Evolutionary conservation across 805 yeast species (phyloP).

Genomic region (Hanseniaspora clermontiae): DNA sequence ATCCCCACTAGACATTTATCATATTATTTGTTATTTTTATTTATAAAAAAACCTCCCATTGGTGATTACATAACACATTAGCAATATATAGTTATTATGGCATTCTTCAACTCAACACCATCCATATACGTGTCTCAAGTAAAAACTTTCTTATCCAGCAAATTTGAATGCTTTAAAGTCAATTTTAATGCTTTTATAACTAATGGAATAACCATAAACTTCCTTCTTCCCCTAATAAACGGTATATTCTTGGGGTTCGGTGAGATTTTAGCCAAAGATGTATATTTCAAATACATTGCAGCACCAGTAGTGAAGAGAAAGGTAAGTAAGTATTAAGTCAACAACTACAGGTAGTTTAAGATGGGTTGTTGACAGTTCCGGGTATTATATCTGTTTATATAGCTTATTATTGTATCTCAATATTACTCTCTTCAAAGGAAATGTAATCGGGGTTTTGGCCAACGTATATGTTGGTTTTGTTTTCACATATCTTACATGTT

Average conservation of each 20-base stretch:
- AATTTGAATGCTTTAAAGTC: not conserved
- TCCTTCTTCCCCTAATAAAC: slow-evolving; percentile 7
- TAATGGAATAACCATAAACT: slow-evolving; percentile 3
- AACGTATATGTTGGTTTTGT: not conserved
- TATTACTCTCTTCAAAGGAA: slow-evolving; percentile 6
- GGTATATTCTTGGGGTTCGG: slow-evolving; percentile 12
- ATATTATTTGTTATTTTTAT: not conserved
- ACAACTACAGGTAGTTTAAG: not conserved
- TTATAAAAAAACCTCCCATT: too few species aligned
- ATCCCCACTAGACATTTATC: not conserved
- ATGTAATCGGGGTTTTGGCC: slow-evolving; percentile 10
- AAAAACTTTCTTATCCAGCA: not conserved
- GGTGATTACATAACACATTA: too few species aligned
- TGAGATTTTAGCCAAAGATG: slow-evolving; percentile 8
- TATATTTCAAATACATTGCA: not conserved
- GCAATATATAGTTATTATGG: not conserved
- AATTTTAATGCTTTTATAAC: not conserved
- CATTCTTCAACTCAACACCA: not conserved
- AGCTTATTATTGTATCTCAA: not conserved
- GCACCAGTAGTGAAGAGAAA: slow-evolving; percentile 7
- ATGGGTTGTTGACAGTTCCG: not conserved
- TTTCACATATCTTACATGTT: not conserved
- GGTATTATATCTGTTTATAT: not conserved
- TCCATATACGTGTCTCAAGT: not conserved
- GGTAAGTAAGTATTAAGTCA: slow-evolving; percentile 6